Evolutionary conservation across 108 stramenopile genomes (phyloP).

Genomic region (Fistulifera pelliculosa): DNA sequence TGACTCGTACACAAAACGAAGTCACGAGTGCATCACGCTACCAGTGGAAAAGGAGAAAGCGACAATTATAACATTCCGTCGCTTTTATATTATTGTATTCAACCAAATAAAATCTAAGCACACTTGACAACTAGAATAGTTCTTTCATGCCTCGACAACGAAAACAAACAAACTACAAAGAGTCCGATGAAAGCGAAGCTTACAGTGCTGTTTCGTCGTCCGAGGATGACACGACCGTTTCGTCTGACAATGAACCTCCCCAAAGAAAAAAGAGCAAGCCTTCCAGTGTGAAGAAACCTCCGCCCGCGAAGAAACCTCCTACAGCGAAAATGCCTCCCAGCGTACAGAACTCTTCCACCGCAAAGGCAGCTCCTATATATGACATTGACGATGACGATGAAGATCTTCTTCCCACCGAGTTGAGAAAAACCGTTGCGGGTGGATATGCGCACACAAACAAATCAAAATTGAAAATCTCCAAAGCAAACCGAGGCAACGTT

Average conservation of each 20-base stretch:
- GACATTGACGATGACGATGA: constrained; percentile 18
- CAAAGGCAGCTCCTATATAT: background rate
- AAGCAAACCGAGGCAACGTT: constrained; percentile 77
- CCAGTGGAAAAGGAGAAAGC: no score
- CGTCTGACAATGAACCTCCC: background rate
- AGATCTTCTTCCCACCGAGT: constrained; percentile 42
- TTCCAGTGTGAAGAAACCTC: background rate
- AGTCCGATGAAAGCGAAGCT: background rate
- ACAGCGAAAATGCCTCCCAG: constrained; percentile 9
- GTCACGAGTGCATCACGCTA: no score
- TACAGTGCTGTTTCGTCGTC: background rate
- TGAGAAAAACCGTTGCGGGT: constrained; percentile 27
- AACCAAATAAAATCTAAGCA: no score
- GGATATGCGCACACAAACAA: constrained; percentile 64
- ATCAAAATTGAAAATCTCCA: constrained; percentile 67
- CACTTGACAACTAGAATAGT: no score
- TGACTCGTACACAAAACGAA: no score
- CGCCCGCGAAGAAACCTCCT: background rate
- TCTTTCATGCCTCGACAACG: background rate
- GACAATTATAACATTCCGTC: no score
- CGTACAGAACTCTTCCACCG: background rate
- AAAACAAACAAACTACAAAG: background rate
- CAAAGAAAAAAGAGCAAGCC: background rate
- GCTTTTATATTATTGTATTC: no score
- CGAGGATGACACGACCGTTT: background rate